These are phyloP conservation scores for Bipolaris sorokiniana DNA, from an alignment of 2,329 filamentous ascomycete genomes.

Conservation along the genomic window DNA sequence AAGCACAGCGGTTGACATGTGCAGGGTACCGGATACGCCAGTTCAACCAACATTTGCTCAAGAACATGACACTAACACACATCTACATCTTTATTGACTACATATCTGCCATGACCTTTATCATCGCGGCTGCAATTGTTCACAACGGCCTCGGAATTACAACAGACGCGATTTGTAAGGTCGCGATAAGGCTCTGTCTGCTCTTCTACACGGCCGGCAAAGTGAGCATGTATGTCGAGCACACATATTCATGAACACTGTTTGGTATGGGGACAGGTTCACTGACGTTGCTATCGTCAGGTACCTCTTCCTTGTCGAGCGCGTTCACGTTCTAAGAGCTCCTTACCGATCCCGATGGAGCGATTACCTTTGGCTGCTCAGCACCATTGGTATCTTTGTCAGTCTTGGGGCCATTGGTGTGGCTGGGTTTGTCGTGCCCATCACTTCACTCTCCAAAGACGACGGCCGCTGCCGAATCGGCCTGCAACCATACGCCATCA, in stretches of 20 bases:
- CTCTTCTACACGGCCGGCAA: conserved; percentile 35
- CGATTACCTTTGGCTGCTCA: conserved; percentile 47
- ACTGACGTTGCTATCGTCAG: conserved; percentile 16
- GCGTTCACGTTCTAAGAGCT: conserved; percentile 48
- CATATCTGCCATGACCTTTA: conserved; percentile 44
- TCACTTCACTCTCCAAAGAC: conserved; percentile 35
- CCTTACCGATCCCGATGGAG: conserved; percentile 38
- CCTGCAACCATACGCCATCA: conserved; percentile 43
- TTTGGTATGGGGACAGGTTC: not conserved
- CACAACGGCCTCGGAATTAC: conserved; percentile 41
- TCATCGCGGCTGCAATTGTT: conserved; percentile 43
- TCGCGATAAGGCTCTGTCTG: conserved; percentile 48
- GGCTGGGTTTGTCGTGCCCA: conserved; percentile 39
- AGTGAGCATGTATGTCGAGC: conserved; percentile 16
- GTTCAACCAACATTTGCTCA: conserved; percentile 2
- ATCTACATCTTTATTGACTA: conserved; percentile 46
- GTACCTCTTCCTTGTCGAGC: conserved; percentile 53
- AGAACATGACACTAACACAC: conserved; percentile 24
- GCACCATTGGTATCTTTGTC: conserved; percentile 31
- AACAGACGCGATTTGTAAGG: conserved; percentile 35
- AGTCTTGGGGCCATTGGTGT: conserved; percentile 42
- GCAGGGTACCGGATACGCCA: conserved; percentile 27
- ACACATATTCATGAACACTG: too few relatives aligned
- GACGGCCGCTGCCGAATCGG: conserved; percentile 51
- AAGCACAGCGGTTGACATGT: not conserved